phyloP scores from a whole-genome alignment of 257 asterid genomes.

The Solanum pennellii region DNA sequence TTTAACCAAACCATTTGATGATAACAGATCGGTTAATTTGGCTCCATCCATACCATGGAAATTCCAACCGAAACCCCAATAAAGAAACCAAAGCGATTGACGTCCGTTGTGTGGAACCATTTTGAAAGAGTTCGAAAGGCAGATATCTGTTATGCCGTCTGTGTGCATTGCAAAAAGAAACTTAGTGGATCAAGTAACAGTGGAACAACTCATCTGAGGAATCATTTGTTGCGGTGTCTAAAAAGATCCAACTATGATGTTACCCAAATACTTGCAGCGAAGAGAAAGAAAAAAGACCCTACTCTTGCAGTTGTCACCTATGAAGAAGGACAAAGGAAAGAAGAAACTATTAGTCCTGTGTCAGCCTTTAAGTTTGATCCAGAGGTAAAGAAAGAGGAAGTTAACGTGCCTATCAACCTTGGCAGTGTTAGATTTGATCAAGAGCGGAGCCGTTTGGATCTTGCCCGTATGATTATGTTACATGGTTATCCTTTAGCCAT shows the following conservation, averaged over 20 bases:
- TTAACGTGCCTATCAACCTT: constrained; percentile 34
- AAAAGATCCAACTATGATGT: constrained; percentile 89
- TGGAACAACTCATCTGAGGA: constrained; percentile 93
- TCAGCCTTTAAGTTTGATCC: constrained; percentile 42
- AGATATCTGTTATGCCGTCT: constrained; percentile 83
- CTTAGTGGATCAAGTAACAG: constrained; percentile 96
- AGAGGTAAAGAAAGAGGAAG: constrained; percentile 61
- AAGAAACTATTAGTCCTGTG: constrained; percentile 50
- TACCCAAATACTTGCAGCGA: constrained; percentile 73
- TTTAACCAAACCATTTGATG: neutral
- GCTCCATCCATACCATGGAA: constrained; percentile 50
- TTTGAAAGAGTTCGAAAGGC: constrained; percentile 85
- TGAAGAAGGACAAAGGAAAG: constrained; percentile 62
- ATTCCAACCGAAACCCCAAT: constrained; percentile 51
- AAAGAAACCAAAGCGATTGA: constrained; percentile 86
- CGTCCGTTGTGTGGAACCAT: constrained; percentile 95
- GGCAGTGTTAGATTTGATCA: constrained; percentile 79
- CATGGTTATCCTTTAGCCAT: constrained; percentile 90
- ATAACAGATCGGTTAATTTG: constrained; percentile 24
- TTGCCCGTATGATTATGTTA: constrained; percentile 91
- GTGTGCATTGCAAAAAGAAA: constrained; percentile 92
- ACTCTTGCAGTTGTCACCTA: constrained; percentile 30
- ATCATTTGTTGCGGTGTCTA: constrained; percentile 84
- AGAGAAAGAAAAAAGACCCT: constrained; percentile 73
- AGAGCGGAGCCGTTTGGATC: constrained; percentile 78